Base-by-base conservation (phyloP, 805 yeast genomes). In the Blastobotrys terrestris region DNA sequence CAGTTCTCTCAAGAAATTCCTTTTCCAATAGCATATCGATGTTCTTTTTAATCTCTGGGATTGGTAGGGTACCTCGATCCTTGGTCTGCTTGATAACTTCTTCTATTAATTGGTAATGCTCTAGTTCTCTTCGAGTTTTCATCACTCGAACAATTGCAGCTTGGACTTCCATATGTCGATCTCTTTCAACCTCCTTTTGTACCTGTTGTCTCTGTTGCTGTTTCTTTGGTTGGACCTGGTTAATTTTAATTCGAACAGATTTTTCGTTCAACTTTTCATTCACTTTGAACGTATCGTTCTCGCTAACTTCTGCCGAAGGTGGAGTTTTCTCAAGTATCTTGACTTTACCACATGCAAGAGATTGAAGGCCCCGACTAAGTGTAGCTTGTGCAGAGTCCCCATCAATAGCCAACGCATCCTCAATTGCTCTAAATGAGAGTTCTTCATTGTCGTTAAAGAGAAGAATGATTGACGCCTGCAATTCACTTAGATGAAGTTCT, bases 81-180 rank as follows among this genome's bases (percentile, higher is more conserved):
- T 63, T 60, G n/a, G 64, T 61, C 46, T 51, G 55, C 8, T 62
- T 63, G 31, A 65, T 56, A 1, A 60, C 59, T 55, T 61, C 57
- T 46, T 53, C 57, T 4, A 67, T 57, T 2, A 67, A 58, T 18
- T 67, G 68, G 6, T 49, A 55, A 45, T 67, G 70, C 15, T 49
- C 48, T 39, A 66, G 42, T 19, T 50, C 48, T 50, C 59, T 55
- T 6, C 58, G 48, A 8, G 65, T 52, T 57, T 67, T 67, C 68
- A 67, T 63, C 43, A 67, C 58, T 2, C 71, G 58, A n/a, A 63
- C 55, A 8, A 67, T 56, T 1, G 66, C 61, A 7, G 70, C 71
- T 51, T 64, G 69, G 26, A 65, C 59, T 53, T 67, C 71, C 58
- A 57, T 60, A 40, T 57, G 60, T 4, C 71, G 60, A 47, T 67